A percentile compares a stretch with the other conserved stretches of the same genome.
Evolutionary conservation across 208 protist species (phyloP).

Genomic region (Leptomonas seymouri): DNA sequence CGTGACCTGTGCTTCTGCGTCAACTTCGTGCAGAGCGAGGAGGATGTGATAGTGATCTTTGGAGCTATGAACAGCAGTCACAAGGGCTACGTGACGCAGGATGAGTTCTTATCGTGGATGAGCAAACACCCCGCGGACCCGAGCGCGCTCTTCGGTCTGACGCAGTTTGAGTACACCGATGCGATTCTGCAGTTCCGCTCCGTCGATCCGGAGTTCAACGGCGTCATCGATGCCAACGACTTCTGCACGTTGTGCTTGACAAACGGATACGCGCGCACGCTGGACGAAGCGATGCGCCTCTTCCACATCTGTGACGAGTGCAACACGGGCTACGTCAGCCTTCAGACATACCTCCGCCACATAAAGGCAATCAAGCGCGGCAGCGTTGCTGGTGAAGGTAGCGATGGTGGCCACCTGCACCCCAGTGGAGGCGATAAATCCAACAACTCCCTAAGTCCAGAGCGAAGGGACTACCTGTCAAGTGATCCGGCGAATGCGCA

Average conservation of each 20-base stretch:
- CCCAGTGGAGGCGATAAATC: not conserved
- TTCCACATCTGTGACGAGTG: slow-evolving; percentile 38
- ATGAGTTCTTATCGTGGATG: slow-evolving; percentile 81
- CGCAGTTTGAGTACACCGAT: slow-evolving; percentile 78
- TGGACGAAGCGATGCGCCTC: slow-evolving; percentile 36
- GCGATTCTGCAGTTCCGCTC: slow-evolving; percentile 85
- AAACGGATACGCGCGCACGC: slow-evolving; percentile 34
- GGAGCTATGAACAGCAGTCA: slow-evolving; percentile 60
- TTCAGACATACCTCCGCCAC: slow-evolving; percentile 38
- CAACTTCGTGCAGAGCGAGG: slow-evolving; percentile 71
- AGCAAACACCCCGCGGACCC: slow-evolving; percentile 72
- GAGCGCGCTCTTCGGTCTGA: slow-evolving; percentile 67
- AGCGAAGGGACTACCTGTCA: no score
- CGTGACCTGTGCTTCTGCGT: slow-evolving; percentile 68
- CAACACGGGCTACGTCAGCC: slow-evolving; percentile 30
- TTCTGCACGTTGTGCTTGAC: slow-evolving; percentile 50
- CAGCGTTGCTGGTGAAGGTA: not conserved
- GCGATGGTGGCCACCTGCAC: not conserved
- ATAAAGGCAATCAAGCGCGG: slow-evolving; percentile 23
- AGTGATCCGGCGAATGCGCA: no score
- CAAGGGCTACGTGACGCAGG: slow-evolving; percentile 44
- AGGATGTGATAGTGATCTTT: slow-evolving; percentile 73
- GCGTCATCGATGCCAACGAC: slow-evolving; percentile 54
- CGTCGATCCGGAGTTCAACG: slow-evolving; percentile 73
- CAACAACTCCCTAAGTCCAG: not conserved